Base-by-base conservation (phyloP, 2,329 filamentous ascomycete species). In the Botrytis cinerea region DNA sequence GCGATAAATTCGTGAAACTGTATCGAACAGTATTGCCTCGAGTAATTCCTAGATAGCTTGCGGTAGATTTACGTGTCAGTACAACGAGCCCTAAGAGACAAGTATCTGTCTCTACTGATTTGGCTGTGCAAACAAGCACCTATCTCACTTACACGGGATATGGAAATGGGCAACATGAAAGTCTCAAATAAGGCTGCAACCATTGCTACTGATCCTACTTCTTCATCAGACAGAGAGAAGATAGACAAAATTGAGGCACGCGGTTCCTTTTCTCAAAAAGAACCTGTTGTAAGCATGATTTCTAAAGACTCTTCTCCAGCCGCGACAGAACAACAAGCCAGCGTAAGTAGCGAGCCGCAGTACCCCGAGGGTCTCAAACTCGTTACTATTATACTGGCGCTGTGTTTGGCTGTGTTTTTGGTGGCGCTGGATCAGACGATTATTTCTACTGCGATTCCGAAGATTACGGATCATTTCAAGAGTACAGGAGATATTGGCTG, bases 401-500 rank as follows among this genome's bases (percentile, higher is more conserved):
- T 80, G 8, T 79, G 75, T 73, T 69, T 80, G 4, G 76, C 74
- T 22, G 76, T 82, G 6, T 80, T 80, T 45, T 64, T 80, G 22
- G 77, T 79, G 43, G 76, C 78, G 20, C 46, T 78, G 46, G 80
- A 82, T 74, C 79, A 80, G 74, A 81, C 80, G 5, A 81, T 81
- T 71, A 81, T 81, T 72, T 80, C 81, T 2, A 83, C 81, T 3
- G 82, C 82, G 32, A 82, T 83, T 67, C 82, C 82, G 10, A 80
- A 82, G 63, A 83, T 83, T 71, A 82, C 82, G 1, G 79, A 82
- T 75, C 76, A 82, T 35, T 81, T 83, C 75, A 79, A 83, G 43
- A 80, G 82, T 60, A 78, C 84, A 0, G 78, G 81, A 20, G 84
- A 85, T 74, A 82, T 86, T 28, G 84, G 83, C 54, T 86, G 84